Conservation (phyloP, 1,284 basidiomycete species). For the Fomitiporia mediterranea region DNA sequence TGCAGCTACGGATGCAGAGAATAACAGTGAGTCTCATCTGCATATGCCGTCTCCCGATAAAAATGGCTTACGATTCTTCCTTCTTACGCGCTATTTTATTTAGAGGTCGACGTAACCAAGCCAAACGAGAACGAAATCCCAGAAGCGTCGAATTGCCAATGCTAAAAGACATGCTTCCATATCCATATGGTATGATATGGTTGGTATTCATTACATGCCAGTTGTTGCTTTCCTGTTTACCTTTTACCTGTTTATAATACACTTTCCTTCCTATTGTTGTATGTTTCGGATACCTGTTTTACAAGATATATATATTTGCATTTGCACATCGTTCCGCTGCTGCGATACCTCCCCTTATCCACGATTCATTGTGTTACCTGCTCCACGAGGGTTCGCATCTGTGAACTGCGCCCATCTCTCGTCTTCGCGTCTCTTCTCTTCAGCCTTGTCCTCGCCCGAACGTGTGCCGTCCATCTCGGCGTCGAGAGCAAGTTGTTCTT, state of each 20-base stretch:
- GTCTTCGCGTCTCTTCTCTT: constrained; percentile 76
- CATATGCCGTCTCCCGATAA: not conserved
- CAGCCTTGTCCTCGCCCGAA: constrained; percentile 65
- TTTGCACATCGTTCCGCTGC: constrained; percentile 19
- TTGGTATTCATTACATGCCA: not conserved
- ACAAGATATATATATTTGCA: constrained; percentile 14
- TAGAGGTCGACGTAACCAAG: constrained; percentile 81
- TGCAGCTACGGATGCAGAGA: constrained; percentile 57
- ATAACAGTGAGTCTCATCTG: constrained; percentile 56
- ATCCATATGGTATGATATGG: too few relatives aligned
- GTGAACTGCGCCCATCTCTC: constrained; percentile 86
- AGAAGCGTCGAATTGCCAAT: constrained; percentile 74
- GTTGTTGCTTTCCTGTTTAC: not conserved
- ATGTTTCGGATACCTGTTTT: constrained; percentile 12
- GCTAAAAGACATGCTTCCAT: too few relatives aligned
- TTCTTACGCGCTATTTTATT: not conserved
- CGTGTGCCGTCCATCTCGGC: constrained; percentile 81
- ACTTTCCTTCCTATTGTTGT: constrained; percentile 11
- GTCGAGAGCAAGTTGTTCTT: constrained; percentile 72
- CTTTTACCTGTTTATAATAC: constrained; percentile 18
- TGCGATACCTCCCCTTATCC: constrained; percentile 52
- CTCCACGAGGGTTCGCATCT: constrained; percentile 76
- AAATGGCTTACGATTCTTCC: not conserved
- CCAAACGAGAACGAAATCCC: constrained; percentile 59
- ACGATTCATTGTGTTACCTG: constrained; percentile 93